Conservation (phyloP, 140 eudicot genomes). For the Stevia rebaudiana region DNA sequence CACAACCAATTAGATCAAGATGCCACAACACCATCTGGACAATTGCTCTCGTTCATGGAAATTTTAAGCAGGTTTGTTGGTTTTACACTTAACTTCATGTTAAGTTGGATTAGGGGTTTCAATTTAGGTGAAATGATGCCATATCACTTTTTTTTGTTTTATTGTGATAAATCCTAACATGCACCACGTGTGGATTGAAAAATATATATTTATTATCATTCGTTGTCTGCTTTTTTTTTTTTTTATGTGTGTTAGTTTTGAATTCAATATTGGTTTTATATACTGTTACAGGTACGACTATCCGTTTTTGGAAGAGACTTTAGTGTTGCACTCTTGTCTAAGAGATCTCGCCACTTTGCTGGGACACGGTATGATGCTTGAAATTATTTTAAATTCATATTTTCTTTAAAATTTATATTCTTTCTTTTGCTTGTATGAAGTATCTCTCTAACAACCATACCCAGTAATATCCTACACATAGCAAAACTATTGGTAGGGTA, state of each 20-base stretch:
- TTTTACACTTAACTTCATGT: conserved; percentile 1
- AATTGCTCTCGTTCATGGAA: conserved; percentile 87
- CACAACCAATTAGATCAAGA: conserved; percentile 67
- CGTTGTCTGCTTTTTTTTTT: neutral
- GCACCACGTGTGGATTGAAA: neutral
- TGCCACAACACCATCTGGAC: conserved; percentile 91
- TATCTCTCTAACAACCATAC: no score
- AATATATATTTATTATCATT: neutral
- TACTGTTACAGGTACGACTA: conserved; percentile 50
- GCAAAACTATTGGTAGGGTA: no score
- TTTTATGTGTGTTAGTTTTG: neutral
- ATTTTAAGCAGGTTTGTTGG: conserved; percentile 73
- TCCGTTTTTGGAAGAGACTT: conserved; percentile 92
- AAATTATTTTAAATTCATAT: conserved; percentile 6
- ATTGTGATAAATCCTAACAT: conserved; percentile 1
- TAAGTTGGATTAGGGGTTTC: conserved; percentile 5
- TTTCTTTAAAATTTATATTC: neutral
- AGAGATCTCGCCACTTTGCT: conserved; percentile 96
- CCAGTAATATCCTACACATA: no score
- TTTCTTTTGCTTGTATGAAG: conserved; percentile 6
- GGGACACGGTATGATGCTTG: conserved; percentile 79
- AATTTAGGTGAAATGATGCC: neutral
- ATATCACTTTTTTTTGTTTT: neutral
- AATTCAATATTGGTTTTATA: neutral
- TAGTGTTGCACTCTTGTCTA: conserved; percentile 70